Evolutionary conservation across 2,329 filamentous ascomycete species (phyloP).

Genomic region (Thermothelomyces thermophilus): DNA sequence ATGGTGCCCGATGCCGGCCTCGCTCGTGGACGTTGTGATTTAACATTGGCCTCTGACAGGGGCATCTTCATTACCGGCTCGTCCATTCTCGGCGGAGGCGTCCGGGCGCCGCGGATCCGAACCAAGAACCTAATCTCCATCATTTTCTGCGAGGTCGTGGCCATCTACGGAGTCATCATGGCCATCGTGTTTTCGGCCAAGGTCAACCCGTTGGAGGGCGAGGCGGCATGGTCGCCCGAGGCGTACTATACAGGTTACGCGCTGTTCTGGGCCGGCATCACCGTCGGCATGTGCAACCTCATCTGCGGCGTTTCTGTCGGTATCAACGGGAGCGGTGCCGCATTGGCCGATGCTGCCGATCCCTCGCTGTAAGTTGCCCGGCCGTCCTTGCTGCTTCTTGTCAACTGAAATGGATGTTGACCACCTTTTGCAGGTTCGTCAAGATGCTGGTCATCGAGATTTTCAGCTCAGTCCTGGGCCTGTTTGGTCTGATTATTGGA

Average conservation of each 20-base stretch:
- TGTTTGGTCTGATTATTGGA: constrained; percentile 94
- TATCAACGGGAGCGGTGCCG: constrained; percentile 96
- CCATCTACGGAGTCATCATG: constrained; percentile 99
- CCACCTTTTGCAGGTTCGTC: constrained; percentile 66
- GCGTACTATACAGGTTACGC: constrained; percentile 94
- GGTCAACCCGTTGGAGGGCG: constrained; percentile 58
- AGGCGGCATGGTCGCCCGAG: constrained; percentile 62
- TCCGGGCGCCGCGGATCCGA: constrained; percentile 92
- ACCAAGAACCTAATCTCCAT: constrained; percentile 99
- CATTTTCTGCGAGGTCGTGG: constrained; percentile 99
- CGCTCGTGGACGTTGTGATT: background rate
- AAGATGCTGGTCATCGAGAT: constrained; percentile 99
- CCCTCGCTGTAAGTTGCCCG: constrained; percentile 65
- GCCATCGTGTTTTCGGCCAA: constrained; percentile 96
- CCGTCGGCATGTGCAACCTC: constrained; percentile 91
- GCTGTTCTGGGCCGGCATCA: constrained; percentile 91
- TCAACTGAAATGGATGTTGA: constrained; percentile 21
- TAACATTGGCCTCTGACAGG: constrained; percentile 45
- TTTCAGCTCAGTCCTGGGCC: constrained; percentile 93
- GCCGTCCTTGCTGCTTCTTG: background rate
- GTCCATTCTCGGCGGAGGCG: constrained; percentile 93
- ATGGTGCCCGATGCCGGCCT: constrained; percentile 28
- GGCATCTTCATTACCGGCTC: constrained; percentile 98
- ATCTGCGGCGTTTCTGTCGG: constrained; percentile 94
- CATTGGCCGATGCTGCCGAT: constrained; percentile 91